These are phyloP conservation scores for Coemansia sp. DNA, from an alignment of 192 early-diverging fungal species.

Conservation along the genomic window DNA sequence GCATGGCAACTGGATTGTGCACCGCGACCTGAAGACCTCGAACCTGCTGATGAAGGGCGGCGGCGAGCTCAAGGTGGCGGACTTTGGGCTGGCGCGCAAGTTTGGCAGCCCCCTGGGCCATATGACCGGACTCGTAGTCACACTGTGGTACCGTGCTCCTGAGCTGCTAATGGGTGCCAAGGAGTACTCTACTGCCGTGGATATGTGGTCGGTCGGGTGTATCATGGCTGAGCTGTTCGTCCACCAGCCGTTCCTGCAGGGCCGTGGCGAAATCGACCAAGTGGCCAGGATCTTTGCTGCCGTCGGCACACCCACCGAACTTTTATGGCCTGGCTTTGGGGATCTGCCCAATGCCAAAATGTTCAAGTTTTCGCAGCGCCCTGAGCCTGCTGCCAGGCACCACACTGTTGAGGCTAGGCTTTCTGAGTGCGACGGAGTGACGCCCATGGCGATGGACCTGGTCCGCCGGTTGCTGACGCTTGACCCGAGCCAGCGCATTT, in stretches of 20 bases:
- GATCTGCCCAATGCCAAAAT: constrained; percentile 67
- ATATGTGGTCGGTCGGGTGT: constrained; percentile 97
- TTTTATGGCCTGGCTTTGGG: constrained; percentile 69
- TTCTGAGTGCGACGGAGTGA: constrained; percentile 50
- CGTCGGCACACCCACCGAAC: constrained; percentile 81
- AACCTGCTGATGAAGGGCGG: constrained; percentile 74
- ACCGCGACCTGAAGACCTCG: constrained; percentile 86
- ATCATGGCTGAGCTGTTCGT: constrained; percentile 94
- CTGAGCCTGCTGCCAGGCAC: background rate
- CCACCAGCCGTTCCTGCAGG: constrained; percentile 79
- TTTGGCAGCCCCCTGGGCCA: constrained; percentile 72
- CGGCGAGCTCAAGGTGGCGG: constrained; percentile 88
- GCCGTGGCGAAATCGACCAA: constrained; percentile 78
- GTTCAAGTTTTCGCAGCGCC: constrained; percentile 66
- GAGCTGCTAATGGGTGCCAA: constrained; percentile 88
- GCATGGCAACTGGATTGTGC: constrained; percentile 88
- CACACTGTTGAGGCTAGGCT: constrained; percentile 50
- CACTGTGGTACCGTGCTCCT: constrained; percentile 95
- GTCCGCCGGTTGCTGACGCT: constrained; percentile 71
- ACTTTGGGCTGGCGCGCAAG: constrained; percentile 95
- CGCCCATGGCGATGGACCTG: constrained; percentile 78
- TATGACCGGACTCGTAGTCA: constrained; percentile 93
- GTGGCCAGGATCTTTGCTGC: constrained; percentile 81
- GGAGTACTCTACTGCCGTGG: constrained; percentile 81
- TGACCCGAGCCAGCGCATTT: constrained; percentile 84